Percentiles rank a stretch among this genome's conserved stretches.
phyloP scores from a whole-genome alignment of 2,329 filamentous ascomycete species.

The Lithohypha guttulata region DNA sequence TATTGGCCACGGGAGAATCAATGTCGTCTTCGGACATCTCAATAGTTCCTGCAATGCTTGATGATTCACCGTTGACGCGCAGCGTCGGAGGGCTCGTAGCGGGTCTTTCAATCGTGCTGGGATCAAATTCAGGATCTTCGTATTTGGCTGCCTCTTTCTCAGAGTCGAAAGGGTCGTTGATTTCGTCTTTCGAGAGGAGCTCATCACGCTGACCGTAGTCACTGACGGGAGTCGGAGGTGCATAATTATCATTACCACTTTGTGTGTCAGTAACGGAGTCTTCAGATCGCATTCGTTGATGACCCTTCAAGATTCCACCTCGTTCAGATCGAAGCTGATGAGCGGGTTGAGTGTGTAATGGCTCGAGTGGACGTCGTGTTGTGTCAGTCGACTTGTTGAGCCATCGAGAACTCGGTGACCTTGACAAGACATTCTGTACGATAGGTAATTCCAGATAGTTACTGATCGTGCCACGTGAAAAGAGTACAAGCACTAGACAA shows the following conservation, averaged over 20 bases:
- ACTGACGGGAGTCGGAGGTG: conserved; percentile 19
- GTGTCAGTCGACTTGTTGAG: conserved; percentile 14
- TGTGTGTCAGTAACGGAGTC: conserved; percentile 14
- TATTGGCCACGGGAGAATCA: too few species aligned
- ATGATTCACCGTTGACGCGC: conserved; percentile 9
- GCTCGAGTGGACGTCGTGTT: conserved; percentile 3
- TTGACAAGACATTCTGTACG: conserved; percentile 37
- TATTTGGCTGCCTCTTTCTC: conserved; percentile 4
- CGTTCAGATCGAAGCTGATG: conserved; percentile 2
- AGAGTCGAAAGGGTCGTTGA: background rate
- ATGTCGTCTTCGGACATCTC: conserved; percentile 9
- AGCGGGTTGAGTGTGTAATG: conserved; percentile 2
- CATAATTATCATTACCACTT: conserved; percentile 16
- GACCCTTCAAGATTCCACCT: conserved; percentile 18
- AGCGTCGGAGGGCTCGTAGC: conserved; percentile 19
- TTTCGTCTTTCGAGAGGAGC: conserved; percentile 8
- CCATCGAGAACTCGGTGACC: conserved; percentile 30
- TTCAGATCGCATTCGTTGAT: conserved; percentile 16
- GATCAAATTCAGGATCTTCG: conserved; percentile 20
- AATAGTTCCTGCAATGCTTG: conserved; percentile 1
- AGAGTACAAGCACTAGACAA: conserved; percentile 79
- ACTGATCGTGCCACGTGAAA: conserved; percentile 40
- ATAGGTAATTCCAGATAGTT: conserved; percentile 36
- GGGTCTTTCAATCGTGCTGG: conserved; percentile 19
- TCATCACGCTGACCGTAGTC: conserved; percentile 16